Evolutionary conservation across 2,329 filamentous ascomycete genomes (phyloP).

Genomic region (Ascosphaera pollenicola): DNA sequence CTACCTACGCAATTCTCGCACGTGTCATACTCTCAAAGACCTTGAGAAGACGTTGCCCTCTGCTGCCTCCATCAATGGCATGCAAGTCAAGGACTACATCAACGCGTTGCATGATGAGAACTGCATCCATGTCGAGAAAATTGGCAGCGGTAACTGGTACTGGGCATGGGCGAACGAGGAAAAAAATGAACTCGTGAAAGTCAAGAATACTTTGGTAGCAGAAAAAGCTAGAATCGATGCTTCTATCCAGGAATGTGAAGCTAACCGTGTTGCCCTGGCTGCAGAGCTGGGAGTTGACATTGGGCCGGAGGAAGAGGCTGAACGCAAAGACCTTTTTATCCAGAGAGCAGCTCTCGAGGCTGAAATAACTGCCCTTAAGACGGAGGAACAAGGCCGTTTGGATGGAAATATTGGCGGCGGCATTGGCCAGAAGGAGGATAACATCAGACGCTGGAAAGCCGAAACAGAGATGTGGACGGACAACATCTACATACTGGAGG

Average conservation of each 20-base stretch:
- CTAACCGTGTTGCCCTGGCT: too few species aligned
- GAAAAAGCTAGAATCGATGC: constrained; percentile 14
- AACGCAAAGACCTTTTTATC: constrained; percentile 8
- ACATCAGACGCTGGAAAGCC: constrained; percentile 13
- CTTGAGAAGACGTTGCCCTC: constrained; percentile 41
- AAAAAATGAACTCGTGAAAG: constrained; percentile 13
- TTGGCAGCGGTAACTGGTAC: constrained; percentile 51
- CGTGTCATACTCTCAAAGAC: constrained; percentile 43
- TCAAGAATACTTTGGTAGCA: constrained; percentile 13
- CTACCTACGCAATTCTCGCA: constrained; percentile 36
- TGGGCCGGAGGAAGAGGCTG: constrained; percentile 4
- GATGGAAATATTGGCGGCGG: constrained; percentile 12
- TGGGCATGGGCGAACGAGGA: constrained; percentile 43
- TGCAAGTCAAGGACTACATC: constrained; percentile 46
- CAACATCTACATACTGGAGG: constrained; percentile 22
- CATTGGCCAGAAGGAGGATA: constrained; percentile 12
- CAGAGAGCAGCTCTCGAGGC: constrained; percentile 8
- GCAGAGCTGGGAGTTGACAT: constrained; percentile 4
- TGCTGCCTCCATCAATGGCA: constrained; percentile 39
- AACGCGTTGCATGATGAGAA: constrained; percentile 39
- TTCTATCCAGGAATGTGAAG: constrained; percentile 8
- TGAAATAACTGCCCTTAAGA: constrained; percentile 15
- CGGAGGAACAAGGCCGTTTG: constrained; percentile 14
- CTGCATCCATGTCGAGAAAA: constrained; percentile 43
- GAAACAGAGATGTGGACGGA: constrained; percentile 20